These are phyloP conservation scores for Candida tetrigidarum DNA, from an alignment of 1,139 yeast genomes.

Conservation along the genomic window DNA sequence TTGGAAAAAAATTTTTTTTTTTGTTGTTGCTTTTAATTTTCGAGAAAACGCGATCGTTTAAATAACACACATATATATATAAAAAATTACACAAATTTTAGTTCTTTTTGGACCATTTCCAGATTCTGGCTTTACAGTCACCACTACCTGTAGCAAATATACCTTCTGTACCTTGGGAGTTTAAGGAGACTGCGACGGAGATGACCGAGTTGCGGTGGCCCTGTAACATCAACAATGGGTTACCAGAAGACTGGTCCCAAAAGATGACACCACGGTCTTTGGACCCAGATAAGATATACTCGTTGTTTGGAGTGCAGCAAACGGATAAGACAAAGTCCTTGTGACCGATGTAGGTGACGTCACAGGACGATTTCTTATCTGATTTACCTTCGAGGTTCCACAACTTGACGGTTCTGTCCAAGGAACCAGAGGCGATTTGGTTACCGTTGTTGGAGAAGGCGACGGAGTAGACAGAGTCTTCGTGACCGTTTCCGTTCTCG, in stretches of 20 bases:
- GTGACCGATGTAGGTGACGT: constrained; percentile 94
- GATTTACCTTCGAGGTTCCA: constrained; percentile 83
- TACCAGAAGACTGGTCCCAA: constrained; percentile 95
- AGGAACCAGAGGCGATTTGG: constrained; percentile 92
- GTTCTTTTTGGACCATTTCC: constrained; percentile 67
- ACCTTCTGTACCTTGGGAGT: constrained; percentile 69
- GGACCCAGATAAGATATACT: constrained; percentile 91
- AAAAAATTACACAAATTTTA: constrained; percentile 7
- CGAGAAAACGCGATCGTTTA: background rate
- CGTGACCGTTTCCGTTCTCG: constrained; percentile 90
- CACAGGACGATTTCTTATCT: constrained; percentile 69
- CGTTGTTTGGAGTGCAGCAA: constrained; percentile 92
- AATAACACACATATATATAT: background rate
- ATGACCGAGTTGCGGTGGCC: constrained; percentile 98
- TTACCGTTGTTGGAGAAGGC: constrained; percentile 92
- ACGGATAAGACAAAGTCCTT: constrained; percentile 95
- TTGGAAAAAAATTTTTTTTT: background rate
- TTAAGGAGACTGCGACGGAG: constrained; percentile 87
- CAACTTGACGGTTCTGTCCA: constrained; percentile 94
- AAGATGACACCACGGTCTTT: constrained; percentile 97
- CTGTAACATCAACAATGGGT: constrained; percentile 93
- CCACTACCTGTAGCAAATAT: constrained; percentile 98
- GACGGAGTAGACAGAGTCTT: constrained; percentile 94
- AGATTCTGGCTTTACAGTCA: constrained; percentile 95
- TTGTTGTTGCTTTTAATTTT: too few species aligned